Conservation (phyloP, 192 early-diverging fungal species). For the Coemansia pectinata region DNA sequence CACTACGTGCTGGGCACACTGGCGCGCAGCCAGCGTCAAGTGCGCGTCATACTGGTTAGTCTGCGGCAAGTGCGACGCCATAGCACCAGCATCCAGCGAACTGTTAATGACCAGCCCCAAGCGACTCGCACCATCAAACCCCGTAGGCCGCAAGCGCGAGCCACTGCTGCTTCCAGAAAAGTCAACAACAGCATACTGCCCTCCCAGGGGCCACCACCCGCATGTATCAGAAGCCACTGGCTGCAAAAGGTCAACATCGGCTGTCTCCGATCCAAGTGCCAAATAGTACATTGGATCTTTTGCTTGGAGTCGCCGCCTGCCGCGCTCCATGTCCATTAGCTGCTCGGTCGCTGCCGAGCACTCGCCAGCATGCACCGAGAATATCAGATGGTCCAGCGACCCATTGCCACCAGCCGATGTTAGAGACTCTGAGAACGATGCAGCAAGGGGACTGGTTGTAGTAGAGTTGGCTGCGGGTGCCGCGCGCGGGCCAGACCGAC, state of each 20-base stretch:
- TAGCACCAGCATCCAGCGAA: slow-evolving; percentile 17
- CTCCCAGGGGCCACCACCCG: slow-evolving; percentile 52
- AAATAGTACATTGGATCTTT: slow-evolving; percentile 16
- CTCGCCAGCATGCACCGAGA: slow-evolving; percentile 51
- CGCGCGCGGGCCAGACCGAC: slow-evolving; percentile 18
- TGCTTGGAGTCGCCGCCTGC: neutral
- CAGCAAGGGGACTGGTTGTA: neutral
- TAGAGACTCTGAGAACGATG: neutral
- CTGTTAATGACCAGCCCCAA: slow-evolving; percentile 29
- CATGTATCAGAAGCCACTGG: neutral
- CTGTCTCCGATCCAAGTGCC: slow-evolving; percentile 33
- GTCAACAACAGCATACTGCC: slow-evolving; percentile 32
- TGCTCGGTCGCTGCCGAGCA: slow-evolving; percentile 35
- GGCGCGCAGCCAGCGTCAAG: slow-evolving; percentile 38
- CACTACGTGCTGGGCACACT: slow-evolving; percentile 33
- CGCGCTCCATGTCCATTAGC: slow-evolving; percentile 41
- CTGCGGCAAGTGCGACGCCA: slow-evolving; percentile 18
- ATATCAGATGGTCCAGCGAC: slow-evolving; percentile 30
- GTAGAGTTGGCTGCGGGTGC: neutral
- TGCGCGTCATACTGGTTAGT: slow-evolving; percentile 23
- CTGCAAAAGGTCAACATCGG: slow-evolving; percentile 31
- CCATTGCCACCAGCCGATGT: slow-evolving; percentile 20
- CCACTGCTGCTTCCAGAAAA: slow-evolving; percentile 7
- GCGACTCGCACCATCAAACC: neutral
- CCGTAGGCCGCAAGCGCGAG: neutral